These are phyloP conservation scores for Uncinocarpus reesii DNA, from an alignment of 2,329 filamentous ascomycete species.

Conservation along the genomic window DNA sequence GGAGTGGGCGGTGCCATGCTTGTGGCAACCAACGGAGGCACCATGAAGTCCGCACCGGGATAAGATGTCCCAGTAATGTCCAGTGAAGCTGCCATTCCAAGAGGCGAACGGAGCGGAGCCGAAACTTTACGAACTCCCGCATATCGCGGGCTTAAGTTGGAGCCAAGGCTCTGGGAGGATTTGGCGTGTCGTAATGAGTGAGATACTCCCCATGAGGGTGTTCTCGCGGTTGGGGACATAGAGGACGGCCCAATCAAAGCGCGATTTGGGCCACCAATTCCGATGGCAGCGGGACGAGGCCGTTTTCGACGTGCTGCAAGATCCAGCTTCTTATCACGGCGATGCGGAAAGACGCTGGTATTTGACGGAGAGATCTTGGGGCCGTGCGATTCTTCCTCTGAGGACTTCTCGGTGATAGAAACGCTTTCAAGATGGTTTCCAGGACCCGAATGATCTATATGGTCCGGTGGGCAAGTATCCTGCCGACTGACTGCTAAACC, in stretches of 20 bases:
- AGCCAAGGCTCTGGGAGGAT: conserved; percentile 35
- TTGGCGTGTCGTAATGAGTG: conserved; percentile 39
- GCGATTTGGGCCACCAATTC: conserved; percentile 23
- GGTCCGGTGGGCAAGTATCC: conserved; percentile 1
- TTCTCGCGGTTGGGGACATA: conserved; percentile 34
- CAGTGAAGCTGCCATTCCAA: conserved; percentile 38
- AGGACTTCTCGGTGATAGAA: not conserved
- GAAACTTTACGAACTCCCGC: conserved; percentile 37
- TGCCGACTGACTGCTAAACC: not conserved
- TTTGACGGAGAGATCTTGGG: not conserved
- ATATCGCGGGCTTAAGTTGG: conserved; percentile 29
- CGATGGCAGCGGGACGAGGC: conserved; percentile 39
- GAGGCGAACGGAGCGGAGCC: conserved; percentile 38
- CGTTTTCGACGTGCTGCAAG: conserved; percentile 39
- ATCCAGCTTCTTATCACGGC: conserved; percentile 34
- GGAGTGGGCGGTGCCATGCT: conserved; percentile 36
- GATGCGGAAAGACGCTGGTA: not conserved
- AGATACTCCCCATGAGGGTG: conserved; percentile 26
- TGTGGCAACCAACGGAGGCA: conserved; percentile 27
- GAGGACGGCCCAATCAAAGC: conserved; percentile 26
- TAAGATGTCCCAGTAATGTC: conserved; percentile 31
- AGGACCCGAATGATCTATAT: not conserved
- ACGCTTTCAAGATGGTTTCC: not conserved
- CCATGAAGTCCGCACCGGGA: conserved; percentile 27
- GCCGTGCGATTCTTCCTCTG: not conserved